Conservation (phyloP, 768 basidiomycete genomes). For the Coprinellus micaceus region DNA sequence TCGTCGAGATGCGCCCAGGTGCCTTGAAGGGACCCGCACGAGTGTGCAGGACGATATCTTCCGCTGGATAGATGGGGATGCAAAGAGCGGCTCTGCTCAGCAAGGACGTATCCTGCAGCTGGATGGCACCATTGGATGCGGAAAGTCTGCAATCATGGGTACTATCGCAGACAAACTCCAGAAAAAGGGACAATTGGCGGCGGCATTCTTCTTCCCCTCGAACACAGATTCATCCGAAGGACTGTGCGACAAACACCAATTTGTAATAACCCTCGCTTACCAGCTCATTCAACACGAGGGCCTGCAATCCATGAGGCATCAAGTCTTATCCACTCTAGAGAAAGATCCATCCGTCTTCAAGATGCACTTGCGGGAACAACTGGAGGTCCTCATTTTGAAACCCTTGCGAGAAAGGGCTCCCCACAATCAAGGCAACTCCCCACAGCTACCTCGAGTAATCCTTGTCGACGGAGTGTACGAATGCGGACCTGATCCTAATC, state of each 20-base stretch:
- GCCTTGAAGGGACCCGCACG: too few species aligned
- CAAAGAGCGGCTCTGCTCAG: too few species aligned
- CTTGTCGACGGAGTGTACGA: not conserved
- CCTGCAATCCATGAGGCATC: not conserved
- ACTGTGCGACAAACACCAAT: not conserved
- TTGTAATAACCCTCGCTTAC: not conserved
- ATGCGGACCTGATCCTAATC: too few species aligned
- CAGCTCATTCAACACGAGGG: not conserved
- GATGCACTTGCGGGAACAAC: not conserved
- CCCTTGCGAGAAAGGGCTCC: too few species aligned
- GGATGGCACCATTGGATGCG: not conserved
- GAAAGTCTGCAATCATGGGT: constrained; percentile 5
- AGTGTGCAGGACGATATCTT: too few species aligned
- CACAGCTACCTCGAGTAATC: not conserved
- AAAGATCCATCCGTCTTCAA: not conserved
- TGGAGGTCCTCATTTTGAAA: not conserved
- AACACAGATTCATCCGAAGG: not conserved
- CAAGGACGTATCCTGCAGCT: not conserved
- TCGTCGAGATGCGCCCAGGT: too few species aligned
- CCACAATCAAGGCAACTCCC: not conserved
- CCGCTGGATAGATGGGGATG: too few species aligned
- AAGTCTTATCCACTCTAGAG: not conserved
- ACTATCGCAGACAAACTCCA: constrained; percentile 1
- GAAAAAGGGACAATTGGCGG: not conserved
- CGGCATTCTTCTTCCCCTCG: constrained; percentile 4